Percentiles rank a stretch among this genome's conserved stretches.
These are phyloP conservation scores for Linnemannia elongata DNA, from an alignment of 192 early-diverging fungal species.

Conservation along the genomic window DNA sequence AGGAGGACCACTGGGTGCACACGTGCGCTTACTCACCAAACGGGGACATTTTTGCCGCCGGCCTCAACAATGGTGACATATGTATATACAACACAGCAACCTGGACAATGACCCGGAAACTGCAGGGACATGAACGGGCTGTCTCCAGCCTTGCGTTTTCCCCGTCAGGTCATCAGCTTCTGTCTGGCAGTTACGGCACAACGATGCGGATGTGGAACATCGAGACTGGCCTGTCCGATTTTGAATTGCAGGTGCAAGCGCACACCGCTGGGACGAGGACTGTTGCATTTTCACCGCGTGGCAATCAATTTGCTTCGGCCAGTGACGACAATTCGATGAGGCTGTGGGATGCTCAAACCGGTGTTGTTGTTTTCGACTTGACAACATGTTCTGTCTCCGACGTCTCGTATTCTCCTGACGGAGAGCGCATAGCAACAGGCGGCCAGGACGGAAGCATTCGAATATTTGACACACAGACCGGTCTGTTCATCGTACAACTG, in stretches of 20 bases:
- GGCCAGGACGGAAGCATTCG: background rate
- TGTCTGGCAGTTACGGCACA: background rate
- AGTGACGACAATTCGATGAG: background rate
- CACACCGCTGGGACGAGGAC: background rate
- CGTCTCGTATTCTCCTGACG: background rate
- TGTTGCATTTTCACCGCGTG: background rate
- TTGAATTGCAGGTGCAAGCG: background rate
- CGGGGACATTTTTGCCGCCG: background rate
- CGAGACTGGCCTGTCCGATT: background rate
- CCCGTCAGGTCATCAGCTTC: background rate
- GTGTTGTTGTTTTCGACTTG: background rate
- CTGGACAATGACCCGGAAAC: background rate
- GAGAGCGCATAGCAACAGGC: background rate
- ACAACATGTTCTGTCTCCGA: background rate
- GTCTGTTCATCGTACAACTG: background rate
- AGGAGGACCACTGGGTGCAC: background rate
- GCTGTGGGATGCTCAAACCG: background rate
- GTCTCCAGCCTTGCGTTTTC: background rate
- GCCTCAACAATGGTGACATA: background rate
- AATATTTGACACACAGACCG: background rate
- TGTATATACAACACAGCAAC: background rate
- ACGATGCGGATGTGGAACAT: slow-evolving; percentile 5
- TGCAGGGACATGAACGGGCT: background rate
- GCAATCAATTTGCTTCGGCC: background rate
- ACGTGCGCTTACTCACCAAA: slow-evolving; percentile 16